phyloP scores from a whole-genome alignment of 495 filamentous ascomycete species.

The Aspergillus biplanus region DNA sequence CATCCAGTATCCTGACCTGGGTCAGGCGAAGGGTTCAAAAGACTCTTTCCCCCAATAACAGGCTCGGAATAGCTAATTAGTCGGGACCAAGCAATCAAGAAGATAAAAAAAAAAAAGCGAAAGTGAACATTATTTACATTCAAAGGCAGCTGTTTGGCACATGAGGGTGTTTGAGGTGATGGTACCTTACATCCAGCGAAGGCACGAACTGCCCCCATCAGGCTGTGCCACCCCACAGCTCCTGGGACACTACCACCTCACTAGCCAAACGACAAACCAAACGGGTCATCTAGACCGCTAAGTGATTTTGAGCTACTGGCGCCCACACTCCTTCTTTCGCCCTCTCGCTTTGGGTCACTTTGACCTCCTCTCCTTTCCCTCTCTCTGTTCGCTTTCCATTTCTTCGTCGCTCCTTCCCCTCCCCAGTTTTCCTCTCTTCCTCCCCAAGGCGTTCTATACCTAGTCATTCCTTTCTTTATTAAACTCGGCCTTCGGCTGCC shows the following conservation, averaged over 20 bases:
- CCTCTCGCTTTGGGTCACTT: constrained; percentile 15
- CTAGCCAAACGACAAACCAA: constrained; percentile 15
- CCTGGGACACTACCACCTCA: constrained; percentile 12
- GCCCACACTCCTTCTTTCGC: constrained; percentile 8
- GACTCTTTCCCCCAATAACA: no score
- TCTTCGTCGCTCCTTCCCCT: constrained; percentile 18
- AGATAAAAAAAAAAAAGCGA: no score
- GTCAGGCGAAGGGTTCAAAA: no score
- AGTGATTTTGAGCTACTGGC: constrained; percentile 5
- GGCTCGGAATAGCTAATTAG: no score
- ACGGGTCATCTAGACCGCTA: constrained; percentile 30
- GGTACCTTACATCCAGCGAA: constrained; percentile 11
- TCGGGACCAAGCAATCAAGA: no score
- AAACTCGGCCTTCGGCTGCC: constrained; percentile 34
- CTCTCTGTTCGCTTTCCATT: constrained; percentile 21
- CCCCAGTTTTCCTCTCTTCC: constrained; percentile 21
- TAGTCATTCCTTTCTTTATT: constrained; percentile 28
- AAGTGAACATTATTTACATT: no score
- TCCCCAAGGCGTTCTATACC: constrained; percentile 1
- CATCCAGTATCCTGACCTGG: neutral
- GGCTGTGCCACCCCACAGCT: constrained; percentile 15
- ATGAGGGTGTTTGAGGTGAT: neutral
- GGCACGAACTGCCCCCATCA: constrained; percentile 6
- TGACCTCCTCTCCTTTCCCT: constrained; percentile 32
- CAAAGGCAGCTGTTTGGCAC: neutral